These are phyloP conservation scores for Liquidambar formosana DNA, from an alignment of 164 flowering plant species.

Conservation along the genomic window DNA sequence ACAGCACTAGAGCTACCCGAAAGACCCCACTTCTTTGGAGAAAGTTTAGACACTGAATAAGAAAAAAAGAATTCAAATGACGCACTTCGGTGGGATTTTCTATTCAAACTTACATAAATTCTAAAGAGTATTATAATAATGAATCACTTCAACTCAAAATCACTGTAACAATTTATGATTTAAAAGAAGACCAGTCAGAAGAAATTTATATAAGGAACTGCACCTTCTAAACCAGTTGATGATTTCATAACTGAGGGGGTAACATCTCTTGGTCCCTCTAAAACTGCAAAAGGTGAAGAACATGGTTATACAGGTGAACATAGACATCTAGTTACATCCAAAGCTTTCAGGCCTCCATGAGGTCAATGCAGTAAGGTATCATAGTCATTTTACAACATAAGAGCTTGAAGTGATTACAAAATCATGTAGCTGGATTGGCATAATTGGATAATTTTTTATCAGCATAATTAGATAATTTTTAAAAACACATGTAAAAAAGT, in stretches of 20 bases:
- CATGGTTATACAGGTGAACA: background rate
- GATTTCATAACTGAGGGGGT: conserved; percentile 75
- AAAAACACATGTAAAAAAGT: background rate
- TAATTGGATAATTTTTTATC: background rate
- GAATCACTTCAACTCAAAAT: background rate
- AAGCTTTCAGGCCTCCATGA: background rate
- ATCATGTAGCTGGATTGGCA: background rate
- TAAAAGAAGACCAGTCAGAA: background rate
- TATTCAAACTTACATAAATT: background rate
- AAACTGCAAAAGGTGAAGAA: conserved; percentile 45
- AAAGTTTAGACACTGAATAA: conserved; percentile 64
- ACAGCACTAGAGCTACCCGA: conserved; percentile 62
- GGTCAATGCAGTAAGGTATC: background rate
- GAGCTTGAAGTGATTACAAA: background rate
- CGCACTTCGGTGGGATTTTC: background rate
- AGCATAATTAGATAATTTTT: background rate
- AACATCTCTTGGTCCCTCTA: conserved; percentile 84
- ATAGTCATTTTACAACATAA: background rate
- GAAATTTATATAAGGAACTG: background rate
- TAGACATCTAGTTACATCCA: background rate
- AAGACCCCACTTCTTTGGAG: conserved; percentile 98
- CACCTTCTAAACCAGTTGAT: conserved; percentile 92
- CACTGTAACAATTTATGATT: background rate
- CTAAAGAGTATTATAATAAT: background rate
- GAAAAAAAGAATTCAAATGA: background rate